These are phyloP conservation scores for Musa itinerans DNA, from an alignment of 176 grass and related monocot genomes.

Conservation along the genomic window DNA sequence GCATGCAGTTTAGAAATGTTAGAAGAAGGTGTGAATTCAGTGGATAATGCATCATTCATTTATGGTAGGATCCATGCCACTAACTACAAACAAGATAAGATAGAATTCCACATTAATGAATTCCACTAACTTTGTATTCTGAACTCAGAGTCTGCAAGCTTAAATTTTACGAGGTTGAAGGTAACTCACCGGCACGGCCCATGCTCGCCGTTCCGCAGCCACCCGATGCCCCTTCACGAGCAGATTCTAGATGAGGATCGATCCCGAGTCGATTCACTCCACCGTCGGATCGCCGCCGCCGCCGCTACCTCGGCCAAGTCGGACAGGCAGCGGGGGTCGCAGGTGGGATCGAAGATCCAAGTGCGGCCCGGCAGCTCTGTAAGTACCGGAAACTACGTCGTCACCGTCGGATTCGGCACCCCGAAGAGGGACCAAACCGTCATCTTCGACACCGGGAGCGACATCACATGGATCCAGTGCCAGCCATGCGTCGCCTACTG, in stretches of 20 bases:
- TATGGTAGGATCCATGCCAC: no score
- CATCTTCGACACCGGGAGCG: conserved; percentile 36
- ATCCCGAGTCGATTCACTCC: conserved; percentile 50
- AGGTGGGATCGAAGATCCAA: conserved; percentile 30
- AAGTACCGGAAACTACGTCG: conserved; percentile 24
- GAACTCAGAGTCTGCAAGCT: not conserved
- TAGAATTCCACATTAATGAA: no score
- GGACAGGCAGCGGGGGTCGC: not conserved
- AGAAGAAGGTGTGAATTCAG: no score
- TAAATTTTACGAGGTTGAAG: conserved; percentile 16
- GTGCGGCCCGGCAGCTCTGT: conserved; percentile 1
- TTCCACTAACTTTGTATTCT: no score
- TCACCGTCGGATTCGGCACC: conserved; percentile 33
- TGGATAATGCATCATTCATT: no score
- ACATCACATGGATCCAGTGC: conserved; percentile 29
- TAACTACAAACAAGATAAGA: no score
- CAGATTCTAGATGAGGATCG: conserved; percentile 61
- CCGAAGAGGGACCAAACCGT: conserved; percentile 7
- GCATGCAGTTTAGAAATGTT: no score
- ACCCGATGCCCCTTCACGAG: conserved; percentile 16
- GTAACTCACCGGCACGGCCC: conserved; percentile 57
- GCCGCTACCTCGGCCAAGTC: conserved; percentile 2
- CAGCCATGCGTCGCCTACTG: conserved; percentile 18
- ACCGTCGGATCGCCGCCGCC: conserved; percentile 19
- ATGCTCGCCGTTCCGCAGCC: conserved; percentile 42